Evolutionary conservation across 1,139 yeast genomes (phyloP).

Genomic region (Candida smagusa): DNA sequence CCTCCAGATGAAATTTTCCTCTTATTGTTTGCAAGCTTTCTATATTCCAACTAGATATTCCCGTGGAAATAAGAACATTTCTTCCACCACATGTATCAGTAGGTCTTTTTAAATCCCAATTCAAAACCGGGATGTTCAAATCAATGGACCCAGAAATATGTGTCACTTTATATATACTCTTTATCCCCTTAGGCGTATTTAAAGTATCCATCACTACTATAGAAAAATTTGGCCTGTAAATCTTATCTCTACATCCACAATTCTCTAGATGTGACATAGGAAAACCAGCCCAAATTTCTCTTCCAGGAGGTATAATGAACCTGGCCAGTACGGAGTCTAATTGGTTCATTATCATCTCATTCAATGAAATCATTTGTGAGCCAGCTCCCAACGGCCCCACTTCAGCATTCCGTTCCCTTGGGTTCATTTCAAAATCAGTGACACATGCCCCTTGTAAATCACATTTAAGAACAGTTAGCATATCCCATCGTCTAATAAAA

Average conservation of each 20-base stretch:
- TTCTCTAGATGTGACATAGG: slow-evolving; percentile 21
- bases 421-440: slow-evolving; percentile 21
- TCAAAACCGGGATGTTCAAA: slow-evolving; percentile 21
- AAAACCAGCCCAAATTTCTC: slow-evolving; percentile 24
- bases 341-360: slow-evolving; percentile 8
- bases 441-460: slow-evolving; percentile 23
- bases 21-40: slow-evolving; percentile 9
- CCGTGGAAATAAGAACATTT: slow-evolving; percentile 25
- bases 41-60: slow-evolving; percentile 21
- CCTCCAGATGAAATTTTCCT: slow-evolving; percentile 18
- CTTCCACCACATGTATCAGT: slow-evolving; percentile 12
- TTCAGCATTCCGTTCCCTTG: slow-evolving; percentile 5
- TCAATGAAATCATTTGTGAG: slow-evolving; percentile 18
- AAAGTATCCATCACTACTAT: slow-evolving; percentile 16
- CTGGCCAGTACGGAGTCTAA: neutral
- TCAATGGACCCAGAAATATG: slow-evolving; percentile 33
- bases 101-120: slow-evolving; percentile 15
- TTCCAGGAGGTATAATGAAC: slow-evolving; percentile 12
- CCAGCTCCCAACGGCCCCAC: slow-evolving; percentile 26
- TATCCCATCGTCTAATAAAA: slow-evolving; percentile 37
- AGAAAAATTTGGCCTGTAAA: slow-evolving; percentile 26
- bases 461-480: slow-evolving; percentile 31
- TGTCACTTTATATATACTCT: slow-evolving; percentile 9
- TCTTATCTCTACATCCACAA: slow-evolving; percentile 25
- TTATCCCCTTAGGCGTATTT: slow-evolving; percentile 1